Conservation (phyloP, 2,329 filamentous ascomycete genomes). For the Diplodia intermedia region DNA sequence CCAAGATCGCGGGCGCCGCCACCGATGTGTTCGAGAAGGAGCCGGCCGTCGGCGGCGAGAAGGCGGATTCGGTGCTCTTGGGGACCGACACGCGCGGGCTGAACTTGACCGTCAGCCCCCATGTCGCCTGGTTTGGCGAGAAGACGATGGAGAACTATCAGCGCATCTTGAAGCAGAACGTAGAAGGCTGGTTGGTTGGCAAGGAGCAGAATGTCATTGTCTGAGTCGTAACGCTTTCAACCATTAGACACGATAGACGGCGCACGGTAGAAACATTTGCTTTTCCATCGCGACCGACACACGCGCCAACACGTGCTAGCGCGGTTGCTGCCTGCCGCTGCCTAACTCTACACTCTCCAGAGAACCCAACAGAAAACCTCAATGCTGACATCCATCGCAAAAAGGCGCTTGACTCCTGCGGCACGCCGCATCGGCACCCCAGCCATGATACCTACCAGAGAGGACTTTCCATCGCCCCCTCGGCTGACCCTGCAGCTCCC, state of each 20-base stretch:
- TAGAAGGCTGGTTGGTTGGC: conserved; percentile 55
- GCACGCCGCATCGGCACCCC: neutral
- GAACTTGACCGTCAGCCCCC: conserved; percentile 60
- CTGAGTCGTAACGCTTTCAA: neutral
- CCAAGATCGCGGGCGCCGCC: conserved; percentile 57
- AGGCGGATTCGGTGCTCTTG: conserved; percentile 52
- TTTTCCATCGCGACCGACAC: too few relatives aligned
- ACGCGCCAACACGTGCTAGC: neutral
- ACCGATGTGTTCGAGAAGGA: conserved; percentile 60
- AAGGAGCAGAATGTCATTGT: conserved; percentile 49
- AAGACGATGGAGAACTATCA: conserved; percentile 57
- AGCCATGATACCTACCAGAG: neutral
- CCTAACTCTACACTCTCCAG: neutral
- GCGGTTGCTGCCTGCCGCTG: neutral
- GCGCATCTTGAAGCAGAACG: conserved; percentile 53
- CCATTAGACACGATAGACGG: too few relatives aligned
- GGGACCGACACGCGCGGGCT: conserved; percentile 53
- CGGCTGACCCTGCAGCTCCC: neutral
- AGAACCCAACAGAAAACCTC: neutral
- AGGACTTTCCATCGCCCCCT: neutral
- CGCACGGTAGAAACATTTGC: too few relatives aligned
- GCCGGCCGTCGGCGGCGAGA: conserved; percentile 50
- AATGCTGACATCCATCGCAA: neutral
- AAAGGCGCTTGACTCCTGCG: neutral
- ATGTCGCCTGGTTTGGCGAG: conserved; percentile 61